Evolutionary conservation across 352 stramenopile species (phyloP).

Genomic region (Pythium graminicola): DNA sequence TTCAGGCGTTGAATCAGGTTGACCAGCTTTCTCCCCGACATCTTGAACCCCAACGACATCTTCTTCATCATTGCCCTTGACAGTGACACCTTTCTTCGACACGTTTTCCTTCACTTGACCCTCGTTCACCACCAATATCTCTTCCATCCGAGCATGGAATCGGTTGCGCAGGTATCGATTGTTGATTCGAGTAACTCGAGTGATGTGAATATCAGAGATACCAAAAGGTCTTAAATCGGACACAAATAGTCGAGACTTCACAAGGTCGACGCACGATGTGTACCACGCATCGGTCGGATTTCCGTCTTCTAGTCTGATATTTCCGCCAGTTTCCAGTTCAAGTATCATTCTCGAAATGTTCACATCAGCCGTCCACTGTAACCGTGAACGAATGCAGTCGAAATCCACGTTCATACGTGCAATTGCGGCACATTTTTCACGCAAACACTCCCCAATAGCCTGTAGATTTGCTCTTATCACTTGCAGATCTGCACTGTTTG

Average conservation of each 20-base stretch:
- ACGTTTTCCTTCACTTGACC: conserved; percentile 70
- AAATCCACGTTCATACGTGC: conserved; percentile 61
- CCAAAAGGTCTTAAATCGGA: conserved; percentile 48
- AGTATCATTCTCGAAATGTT: conserved; percentile 78
- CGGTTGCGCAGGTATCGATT: conserved; percentile 85
- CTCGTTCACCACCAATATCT: conserved; percentile 53
- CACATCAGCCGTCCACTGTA: conserved; percentile 57
- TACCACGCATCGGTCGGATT: conserved; percentile 80
- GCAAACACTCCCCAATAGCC: conserved; percentile 33
- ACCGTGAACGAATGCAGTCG: conserved; percentile 31
- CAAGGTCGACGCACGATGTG: conserved; percentile 70
- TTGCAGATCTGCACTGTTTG: neutral
- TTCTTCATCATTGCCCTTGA: conserved; percentile 36
- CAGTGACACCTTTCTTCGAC: conserved; percentile 68
- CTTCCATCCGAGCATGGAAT: conserved; percentile 79
- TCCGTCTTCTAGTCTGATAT: conserved; percentile 88
- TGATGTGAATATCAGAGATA: conserved; percentile 62
- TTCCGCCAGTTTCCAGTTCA: conserved; percentile 88
- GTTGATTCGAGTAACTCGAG: conserved; percentile 82
- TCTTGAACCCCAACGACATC: neutral
- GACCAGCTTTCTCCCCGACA: conserved; percentile 7
- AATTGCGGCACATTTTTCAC: conserved; percentile 32
- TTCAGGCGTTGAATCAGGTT: conserved; percentile 34
- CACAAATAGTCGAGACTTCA: conserved; percentile 64
- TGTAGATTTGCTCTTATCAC: conserved; percentile 28